Percentiles rank a stretch among this genome's conserved stretches.
These are phyloP conservation scores for Leccinum barrowsii DNA, from an alignment of 768 basidiomycete genomes.

Conservation along the genomic window DNA sequence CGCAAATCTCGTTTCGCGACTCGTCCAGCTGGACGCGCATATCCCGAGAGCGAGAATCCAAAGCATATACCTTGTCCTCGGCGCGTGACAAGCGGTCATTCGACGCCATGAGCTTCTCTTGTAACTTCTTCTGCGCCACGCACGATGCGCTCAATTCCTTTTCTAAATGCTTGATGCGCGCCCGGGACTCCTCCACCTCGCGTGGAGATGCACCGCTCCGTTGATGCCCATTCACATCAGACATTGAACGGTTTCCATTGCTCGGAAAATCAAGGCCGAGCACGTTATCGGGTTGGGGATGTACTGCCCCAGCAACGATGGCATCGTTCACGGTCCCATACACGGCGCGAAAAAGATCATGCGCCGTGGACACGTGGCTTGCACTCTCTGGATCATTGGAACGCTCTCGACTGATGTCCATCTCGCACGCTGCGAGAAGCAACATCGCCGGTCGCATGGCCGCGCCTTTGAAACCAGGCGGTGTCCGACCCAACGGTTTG, in stretches of 20 bases:
- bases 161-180: conserved; percentile 23
- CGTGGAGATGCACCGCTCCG: not conserved
- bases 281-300: conserved; percentile 15
- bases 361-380: conserved; percentile 20
- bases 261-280: conserved; percentile 27
- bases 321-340: conserved; percentile 25
- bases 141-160: conserved; percentile 20
- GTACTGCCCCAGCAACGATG: conserved; percentile 16
- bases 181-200: conserved; percentile 2
- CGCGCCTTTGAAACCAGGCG: conserved; percentile 12
- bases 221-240: not conserved
- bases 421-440: conserved; percentile 31
- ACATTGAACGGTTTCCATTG: not conserved
- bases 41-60: conserved; percentile 24
- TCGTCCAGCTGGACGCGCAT: conserved; percentile 16
- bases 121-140: conserved; percentile 13
- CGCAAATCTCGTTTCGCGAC: conserved; percentile 18
- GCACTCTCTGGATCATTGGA: conserved; percentile 18
- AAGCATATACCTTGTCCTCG: conserved; percentile 11
- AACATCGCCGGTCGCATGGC: conserved; percentile 27
- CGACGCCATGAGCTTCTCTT: conserved; percentile 18
- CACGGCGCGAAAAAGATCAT: conserved; percentile 30
- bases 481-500: conserved; percentile 6
- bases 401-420: conserved; percentile 31
- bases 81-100: conserved; percentile 11